Evolutionary conservation across 2,329 filamentous ascomycete genomes (phyloP).

Genomic region (Cladophialophora exuberans): DNA sequence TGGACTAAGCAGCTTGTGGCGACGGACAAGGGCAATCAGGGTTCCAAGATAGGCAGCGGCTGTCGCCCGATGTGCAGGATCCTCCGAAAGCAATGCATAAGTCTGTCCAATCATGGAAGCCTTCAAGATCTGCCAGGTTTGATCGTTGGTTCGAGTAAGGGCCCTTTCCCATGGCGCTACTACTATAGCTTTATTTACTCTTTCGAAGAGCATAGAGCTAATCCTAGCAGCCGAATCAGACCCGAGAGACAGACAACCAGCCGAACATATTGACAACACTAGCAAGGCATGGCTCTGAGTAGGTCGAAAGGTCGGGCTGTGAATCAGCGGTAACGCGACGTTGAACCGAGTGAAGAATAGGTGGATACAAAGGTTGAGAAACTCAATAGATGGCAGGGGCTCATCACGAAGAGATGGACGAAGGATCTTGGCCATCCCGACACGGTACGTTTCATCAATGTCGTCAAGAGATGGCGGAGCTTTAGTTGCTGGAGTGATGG

Average conservation of each 20-base stretch:
- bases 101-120: constrained; percentile 26
- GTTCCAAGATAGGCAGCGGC: constrained; percentile 22
- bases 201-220: constrained; percentile 35
- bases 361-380: constrained; percentile 33
- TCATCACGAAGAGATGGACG: constrained; percentile 10
- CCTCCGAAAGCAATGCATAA: constrained; percentile 21
- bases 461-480: not conserved
- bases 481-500: constrained; percentile 1
- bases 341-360: constrained; percentile 34
- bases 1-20: constrained; percentile 6
- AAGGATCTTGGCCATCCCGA: constrained; percentile 1
- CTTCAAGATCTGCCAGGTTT: constrained; percentile 11
- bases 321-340: constrained; percentile 33
- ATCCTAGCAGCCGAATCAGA: constrained; percentile 27
- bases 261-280: constrained; percentile 35
- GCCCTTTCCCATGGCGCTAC: constrained; percentile 24
- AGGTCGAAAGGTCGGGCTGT: constrained; percentile 34
- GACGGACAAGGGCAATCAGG: constrained; percentile 17
- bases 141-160: not conserved
- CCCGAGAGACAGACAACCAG: constrained; percentile 34
- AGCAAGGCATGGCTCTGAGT: constrained; percentile 31
- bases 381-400: constrained; percentile 17
- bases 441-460: constrained; percentile 20
- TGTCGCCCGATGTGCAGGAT: constrained; percentile 16
- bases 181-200: constrained; percentile 35